These are phyloP conservation scores for Abrus pulchellus DNA, from an alignment of 306 rosid genomes.

Conservation along the genomic window DNA sequence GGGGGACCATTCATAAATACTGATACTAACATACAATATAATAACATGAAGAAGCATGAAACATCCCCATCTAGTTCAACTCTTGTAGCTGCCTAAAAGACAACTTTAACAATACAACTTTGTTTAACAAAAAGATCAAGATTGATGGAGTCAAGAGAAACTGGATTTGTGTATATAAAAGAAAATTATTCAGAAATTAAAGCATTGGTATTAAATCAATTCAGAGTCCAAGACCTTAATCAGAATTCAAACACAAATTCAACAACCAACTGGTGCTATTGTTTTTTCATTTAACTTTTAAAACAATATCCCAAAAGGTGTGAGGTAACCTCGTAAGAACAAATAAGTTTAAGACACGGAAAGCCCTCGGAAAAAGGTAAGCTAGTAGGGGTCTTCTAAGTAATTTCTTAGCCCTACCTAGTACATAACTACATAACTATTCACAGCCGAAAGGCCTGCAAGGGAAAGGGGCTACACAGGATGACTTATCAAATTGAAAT, in stretches of 20 bases:
- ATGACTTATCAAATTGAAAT: constrained; percentile 16
- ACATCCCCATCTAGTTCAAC: neutral
- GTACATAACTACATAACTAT: neutral
- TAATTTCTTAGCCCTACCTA: neutral
- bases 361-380: neutral
- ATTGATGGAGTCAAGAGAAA: neutral
- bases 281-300: neutral
- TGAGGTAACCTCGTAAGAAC: constrained; percentile 3
- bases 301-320: neutral
- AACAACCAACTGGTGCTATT: neutral
- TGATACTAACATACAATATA: neutral
- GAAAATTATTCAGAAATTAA: neutral
- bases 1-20: neutral
- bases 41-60: neutral
- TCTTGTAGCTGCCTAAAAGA: constrained; percentile 5
- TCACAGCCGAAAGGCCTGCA: neutral
- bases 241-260: constrained; percentile 28
- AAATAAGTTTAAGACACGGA: neutral
- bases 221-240: constrained; percentile 3
- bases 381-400: neutral
- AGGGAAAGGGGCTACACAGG: neutral
- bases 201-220: neutral
- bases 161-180: neutral
- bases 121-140: neutral
- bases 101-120: neutral